Conservation (phyloP, 441 rosid genomes). For the Cnidoscolus chayamansa region DNA sequence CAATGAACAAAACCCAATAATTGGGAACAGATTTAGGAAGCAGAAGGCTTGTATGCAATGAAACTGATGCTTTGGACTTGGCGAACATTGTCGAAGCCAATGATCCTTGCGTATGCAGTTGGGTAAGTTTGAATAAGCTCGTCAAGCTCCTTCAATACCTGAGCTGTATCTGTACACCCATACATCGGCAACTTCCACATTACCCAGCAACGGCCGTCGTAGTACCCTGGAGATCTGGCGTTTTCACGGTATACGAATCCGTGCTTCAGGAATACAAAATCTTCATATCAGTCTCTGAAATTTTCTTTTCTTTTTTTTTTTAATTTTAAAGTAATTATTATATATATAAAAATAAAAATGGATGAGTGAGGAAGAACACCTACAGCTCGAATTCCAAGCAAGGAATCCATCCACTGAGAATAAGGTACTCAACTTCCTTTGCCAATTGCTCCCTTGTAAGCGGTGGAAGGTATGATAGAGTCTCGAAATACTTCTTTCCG, state of each 20-base stretch:
- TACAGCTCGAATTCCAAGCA: slow-evolving; percentile 45
- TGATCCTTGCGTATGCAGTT: slow-evolving; percentile 35
- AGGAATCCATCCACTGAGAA: slow-evolving; percentile 39
- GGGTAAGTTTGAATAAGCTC: slow-evolving; percentile 50
- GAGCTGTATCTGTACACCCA: slow-evolving; percentile 48
- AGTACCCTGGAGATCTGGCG: slow-evolving; percentile 41
- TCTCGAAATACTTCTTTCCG: slow-evolving; percentile 42
- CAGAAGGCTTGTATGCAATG: slow-evolving; percentile 61
- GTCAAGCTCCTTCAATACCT: slow-evolving; percentile 56
- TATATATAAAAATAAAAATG: not conserved
- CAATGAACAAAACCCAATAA: not conserved
- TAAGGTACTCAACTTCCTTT: slow-evolving; percentile 40
- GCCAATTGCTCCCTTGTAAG: slow-evolving; percentile 16
- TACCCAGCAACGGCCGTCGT: slow-evolving; percentile 50
- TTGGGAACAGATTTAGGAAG: not conserved
- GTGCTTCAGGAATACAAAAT: slow-evolving; percentile 7
- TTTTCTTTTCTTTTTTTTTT: too few species aligned
- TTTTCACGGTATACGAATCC: slow-evolving; percentile 38
- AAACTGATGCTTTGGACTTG: slow-evolving; percentile 81
- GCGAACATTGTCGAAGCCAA: slow-evolving; percentile 63
- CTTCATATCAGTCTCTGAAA: not conserved
- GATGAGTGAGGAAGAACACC: slow-evolving; percentile 16
- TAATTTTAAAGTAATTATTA: too few species aligned
- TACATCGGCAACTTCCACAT: slow-evolving; percentile 59
- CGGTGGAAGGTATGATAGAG: slow-evolving; percentile 45